Percentiles rank a stretch among this genome's conserved stretches.
These are phyloP conservation scores for Aspergillus viridinutans DNA, from an alignment of 2,329 filamentous ascomycete genomes.

Conservation along the genomic window DNA sequence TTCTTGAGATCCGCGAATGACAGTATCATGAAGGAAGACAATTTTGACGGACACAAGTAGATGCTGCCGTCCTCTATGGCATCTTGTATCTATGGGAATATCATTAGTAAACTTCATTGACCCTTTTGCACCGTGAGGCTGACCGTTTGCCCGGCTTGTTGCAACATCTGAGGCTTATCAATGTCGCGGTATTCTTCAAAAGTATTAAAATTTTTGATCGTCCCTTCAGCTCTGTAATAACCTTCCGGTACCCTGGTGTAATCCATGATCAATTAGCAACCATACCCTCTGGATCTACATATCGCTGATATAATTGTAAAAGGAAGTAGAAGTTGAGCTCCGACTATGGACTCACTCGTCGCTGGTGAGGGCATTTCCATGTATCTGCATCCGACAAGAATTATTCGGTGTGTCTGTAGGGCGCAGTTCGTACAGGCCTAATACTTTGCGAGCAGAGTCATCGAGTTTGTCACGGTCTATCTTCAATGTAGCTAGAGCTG, in stretches of 20 bases:
- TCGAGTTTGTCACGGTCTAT: conserved; percentile 97
- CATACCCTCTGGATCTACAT: background rate
- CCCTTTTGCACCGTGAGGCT: conserved; percentile 14
- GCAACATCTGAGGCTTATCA: conserved; percentile 74
- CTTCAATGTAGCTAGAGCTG: conserved; percentile 84
- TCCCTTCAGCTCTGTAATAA: conserved; percentile 80
- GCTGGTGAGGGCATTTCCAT: conserved; percentile 78
- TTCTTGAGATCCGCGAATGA: conserved; percentile 96
- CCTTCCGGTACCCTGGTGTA: conserved; percentile 59
- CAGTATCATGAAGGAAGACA: conserved; percentile 82
- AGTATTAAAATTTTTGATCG: conserved; percentile 94
- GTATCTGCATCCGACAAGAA: conserved; percentile 85
- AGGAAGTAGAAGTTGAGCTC: background rate
- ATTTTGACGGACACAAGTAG: conserved; percentile 86
- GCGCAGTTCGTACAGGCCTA: conserved; percentile 85
- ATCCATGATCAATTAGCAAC: background rate
- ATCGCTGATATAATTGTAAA: background rate
- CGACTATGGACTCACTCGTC: conserved; percentile 62
- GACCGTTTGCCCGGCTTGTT: conserved; percentile 74
- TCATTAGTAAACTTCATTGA: conserved; percentile 7
- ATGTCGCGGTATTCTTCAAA: conserved; percentile 85
- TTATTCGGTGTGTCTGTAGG: conserved; percentile 65
- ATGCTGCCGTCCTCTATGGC: conserved; percentile 95
- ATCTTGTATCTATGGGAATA: conserved; percentile 80
- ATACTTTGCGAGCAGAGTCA: conserved; percentile 79